A percentile compares a stretch with the other conserved stretches of the same genome.
phyloP scores from a whole-genome alignment of 345 rosid species.

The Citrus australasica region DNA sequence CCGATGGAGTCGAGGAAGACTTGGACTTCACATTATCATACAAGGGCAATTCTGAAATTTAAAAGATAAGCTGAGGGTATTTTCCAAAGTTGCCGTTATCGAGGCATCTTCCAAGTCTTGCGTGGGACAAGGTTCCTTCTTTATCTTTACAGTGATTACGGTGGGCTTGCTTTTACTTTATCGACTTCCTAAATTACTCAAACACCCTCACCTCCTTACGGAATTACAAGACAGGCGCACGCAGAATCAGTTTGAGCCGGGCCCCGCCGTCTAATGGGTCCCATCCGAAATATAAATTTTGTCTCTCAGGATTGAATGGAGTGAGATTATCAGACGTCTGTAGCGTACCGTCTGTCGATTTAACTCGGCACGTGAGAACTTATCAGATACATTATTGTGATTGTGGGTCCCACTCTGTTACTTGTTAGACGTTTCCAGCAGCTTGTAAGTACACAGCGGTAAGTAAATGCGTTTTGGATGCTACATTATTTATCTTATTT shows the following conservation, averaged over 20 bases:
- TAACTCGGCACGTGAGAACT: not conserved
- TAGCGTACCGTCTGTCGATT: not conserved
- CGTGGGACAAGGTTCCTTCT: constrained; percentile 14
- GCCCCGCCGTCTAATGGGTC: not conserved
- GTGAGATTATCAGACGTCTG: not conserved
- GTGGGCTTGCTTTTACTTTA: constrained; percentile 20
- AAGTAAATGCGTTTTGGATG: too few species aligned
- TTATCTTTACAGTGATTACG: constrained; percentile 8
- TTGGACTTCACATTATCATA: too few species aligned
- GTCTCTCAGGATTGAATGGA: not conserved
- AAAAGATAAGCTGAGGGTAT: not conserved
- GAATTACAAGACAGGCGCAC: not conserved
- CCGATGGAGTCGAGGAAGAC: too few species aligned
- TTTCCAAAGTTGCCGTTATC: not conserved
- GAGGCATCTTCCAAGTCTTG: constrained; percentile 10
- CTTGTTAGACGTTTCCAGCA: too few species aligned
- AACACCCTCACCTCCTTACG: not conserved
- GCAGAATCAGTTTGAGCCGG: not conserved
- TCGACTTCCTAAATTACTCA: not conserved
- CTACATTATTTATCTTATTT: too few species aligned
- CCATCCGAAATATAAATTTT: not conserved
- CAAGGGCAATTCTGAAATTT: not conserved
- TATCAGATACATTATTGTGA: not conserved
- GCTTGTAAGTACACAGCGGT: not conserved
- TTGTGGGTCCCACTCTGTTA: not conserved